Conservation (phyloP, 129 eudicot species). For the Flaveria bidentis region DNA sequence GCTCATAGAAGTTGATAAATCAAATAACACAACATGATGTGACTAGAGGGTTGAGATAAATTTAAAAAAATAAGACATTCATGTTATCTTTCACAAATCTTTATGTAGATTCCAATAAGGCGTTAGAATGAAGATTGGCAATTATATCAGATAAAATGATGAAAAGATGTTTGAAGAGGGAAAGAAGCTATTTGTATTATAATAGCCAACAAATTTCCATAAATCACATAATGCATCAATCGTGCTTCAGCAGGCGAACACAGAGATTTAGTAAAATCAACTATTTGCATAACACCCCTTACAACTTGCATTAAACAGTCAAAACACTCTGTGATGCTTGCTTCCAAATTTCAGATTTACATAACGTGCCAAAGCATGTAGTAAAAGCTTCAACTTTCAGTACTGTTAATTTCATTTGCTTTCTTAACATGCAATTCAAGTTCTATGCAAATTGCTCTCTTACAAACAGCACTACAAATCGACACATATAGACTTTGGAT, state of each 20-base stretch:
- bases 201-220: conserved; percentile 19
- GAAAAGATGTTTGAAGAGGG: conserved; percentile 5
- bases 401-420: conserved; percentile 1
- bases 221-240: background rate
- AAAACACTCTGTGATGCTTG: conserved; percentile 13
- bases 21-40: conserved; percentile 9
- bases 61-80: background rate
- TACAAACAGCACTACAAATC: conserved; percentile 5
- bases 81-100: conserved; percentile 18
- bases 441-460: conserved; percentile 13
- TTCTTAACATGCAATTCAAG: conserved; percentile 7
- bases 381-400: conserved; percentile 17
- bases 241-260: conserved; percentile 24
- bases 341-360: conserved; percentile 13
- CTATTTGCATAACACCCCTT: conserved; percentile 19
- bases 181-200: background rate
- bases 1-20: conserved; percentile 24
- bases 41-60: conserved; percentile 10
- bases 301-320: conserved; percentile 11
- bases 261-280: conserved; percentile 14
- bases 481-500: conserved; percentile 1
- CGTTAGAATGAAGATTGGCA: background rate
- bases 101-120: conserved; percentile 19
- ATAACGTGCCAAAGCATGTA: conserved; percentile 21
- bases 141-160: conserved; percentile 24